Evolutionary conservation across 2,329 filamentous ascomycete species (phyloP).

Genomic region (Exophiala alcalophila): DNA sequence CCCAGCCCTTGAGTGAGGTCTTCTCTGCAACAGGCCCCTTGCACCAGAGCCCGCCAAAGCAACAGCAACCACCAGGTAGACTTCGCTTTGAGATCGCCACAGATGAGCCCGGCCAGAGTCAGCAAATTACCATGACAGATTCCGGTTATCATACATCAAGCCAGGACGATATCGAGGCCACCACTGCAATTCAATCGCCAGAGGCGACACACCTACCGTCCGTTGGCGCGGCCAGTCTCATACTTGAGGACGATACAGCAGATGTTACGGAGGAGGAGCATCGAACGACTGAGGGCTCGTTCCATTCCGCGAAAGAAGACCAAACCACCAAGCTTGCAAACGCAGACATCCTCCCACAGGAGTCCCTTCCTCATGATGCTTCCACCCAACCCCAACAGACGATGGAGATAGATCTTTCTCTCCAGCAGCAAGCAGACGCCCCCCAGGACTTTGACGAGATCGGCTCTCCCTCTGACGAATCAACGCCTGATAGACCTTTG

Average conservation of each 20-base stretch:
- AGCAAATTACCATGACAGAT: conserved; percentile 43
- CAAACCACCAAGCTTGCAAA: conserved; percentile 36
- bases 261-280: conserved; percentile 36
- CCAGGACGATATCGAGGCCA: conserved; percentile 41
- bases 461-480: conserved; percentile 47
- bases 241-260: conserved; percentile 37
- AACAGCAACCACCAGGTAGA: conserved; percentile 37
- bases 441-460: conserved; percentile 45
- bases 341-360: conserved; percentile 17
- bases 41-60: conserved; percentile 34
- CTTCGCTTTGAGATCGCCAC: conserved; percentile 34
- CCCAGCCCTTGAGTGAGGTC: conserved; percentile 48
- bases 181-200: conserved; percentile 4
- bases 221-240: neutral
- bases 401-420: neutral
- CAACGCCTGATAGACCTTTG: conserved; percentile 57
- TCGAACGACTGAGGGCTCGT: conserved; percentile 43
- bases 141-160: conserved; percentile 49
- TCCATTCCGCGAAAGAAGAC: conserved; percentile 43
- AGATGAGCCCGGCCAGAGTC: conserved; percentile 34
- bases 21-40: conserved; percentile 43
- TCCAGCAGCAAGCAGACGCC: conserved; percentile 33
- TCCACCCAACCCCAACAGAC: conserved; percentile 20
- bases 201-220: conserved; percentile 13
- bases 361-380: conserved; percentile 35